Base-by-base conservation (phyloP, 257 asterid species). In the Forsythia viridissima region DNA sequence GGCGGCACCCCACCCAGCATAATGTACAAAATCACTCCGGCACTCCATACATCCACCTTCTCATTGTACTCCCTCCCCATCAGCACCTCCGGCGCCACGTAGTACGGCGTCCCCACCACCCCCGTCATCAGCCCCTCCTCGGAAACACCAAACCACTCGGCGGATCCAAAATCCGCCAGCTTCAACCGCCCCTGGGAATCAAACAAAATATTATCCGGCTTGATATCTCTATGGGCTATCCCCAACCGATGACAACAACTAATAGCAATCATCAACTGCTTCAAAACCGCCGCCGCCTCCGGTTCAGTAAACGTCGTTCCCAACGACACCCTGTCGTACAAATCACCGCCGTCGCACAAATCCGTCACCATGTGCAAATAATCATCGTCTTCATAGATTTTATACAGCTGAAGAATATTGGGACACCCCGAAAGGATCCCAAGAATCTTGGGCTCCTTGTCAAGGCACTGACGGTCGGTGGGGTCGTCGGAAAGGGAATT, bases 41-140 rank as follows among this genome's bases (percentile, higher is more conserved):
- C 97, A 55, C 98, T 94, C 98, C 98, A 92, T 15, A 91, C 89
- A 66, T 94, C 97, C 6, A 94, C 97, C 78, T 91, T 92, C 93
- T 92, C 97, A 73, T 83, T 77, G 68, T 94, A 94, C 0, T 81
- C 90, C 30, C 85, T 83, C 80, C 97, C 96, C 85, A 79, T 82
- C 77, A 94, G 79, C 18, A 94, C 96, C 86, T 94, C 98, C 20
- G 97, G 98, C 76, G 97, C 98, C 61, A 94, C 91, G 44, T 94
- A 94, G 44, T 93, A 94, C 38, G 99, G 98, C 80, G 98, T 93
- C 46, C 99, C 99, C 9, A 95, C 97, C 10, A 95, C 83, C 15
- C 97, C 97, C 10, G 67, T 84, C 97, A 93, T 91, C 65, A 57
- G 65, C 48, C 77, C 21, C 9, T 12, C 41, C 78, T 79, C 92